Evolutionary conservation across 1,284 basidiomycete genomes (phyloP).

Genomic region (Apiotrichum gamsii): DNA sequence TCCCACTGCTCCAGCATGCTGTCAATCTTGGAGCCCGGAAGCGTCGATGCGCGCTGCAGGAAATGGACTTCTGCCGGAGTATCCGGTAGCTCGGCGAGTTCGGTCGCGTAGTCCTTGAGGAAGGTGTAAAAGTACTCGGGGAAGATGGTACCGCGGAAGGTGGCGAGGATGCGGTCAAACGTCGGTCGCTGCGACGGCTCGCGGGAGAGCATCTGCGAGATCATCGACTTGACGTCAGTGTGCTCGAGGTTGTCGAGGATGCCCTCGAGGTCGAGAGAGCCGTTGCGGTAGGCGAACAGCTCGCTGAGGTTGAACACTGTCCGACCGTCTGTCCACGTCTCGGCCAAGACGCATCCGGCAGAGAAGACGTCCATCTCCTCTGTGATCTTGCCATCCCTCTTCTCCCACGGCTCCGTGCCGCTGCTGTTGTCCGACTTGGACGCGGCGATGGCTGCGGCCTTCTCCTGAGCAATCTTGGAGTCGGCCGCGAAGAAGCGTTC

Average conservation of each 20-base stretch:
- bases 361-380: constrained; percentile 99
- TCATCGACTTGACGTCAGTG: constrained; percentile 65
- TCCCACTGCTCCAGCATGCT: constrained; percentile 43
- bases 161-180: constrained; percentile 75
- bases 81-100: constrained; percentile 59
- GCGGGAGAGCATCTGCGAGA: constrained; percentile 82
- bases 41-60: constrained; percentile 21
- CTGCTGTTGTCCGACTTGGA: constrained; percentile 19
- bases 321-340: constrained; percentile 91
- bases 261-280: constrained; percentile 69
- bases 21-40: constrained; percentile 36
- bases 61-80: constrained; percentile 15
- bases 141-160: constrained; percentile 71
- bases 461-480: constrained; percentile 58
- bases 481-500: constrained; percentile 86
- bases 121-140: constrained; percentile 92
- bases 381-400: constrained; percentile 71
- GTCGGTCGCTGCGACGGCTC: constrained; percentile 70
- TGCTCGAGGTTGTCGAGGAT: constrained; percentile 75
- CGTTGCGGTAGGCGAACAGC: constrained; percentile 88
- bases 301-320: constrained; percentile 92
- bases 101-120: constrained; percentile 78
- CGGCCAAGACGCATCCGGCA: constrained; percentile 89
- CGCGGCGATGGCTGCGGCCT: constrained; percentile 58
- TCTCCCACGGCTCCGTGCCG: constrained; percentile 43